Evolutionary conservation across 2,329 filamentous ascomycete species (phyloP).

Genomic region (Ustulina deusta): DNA sequence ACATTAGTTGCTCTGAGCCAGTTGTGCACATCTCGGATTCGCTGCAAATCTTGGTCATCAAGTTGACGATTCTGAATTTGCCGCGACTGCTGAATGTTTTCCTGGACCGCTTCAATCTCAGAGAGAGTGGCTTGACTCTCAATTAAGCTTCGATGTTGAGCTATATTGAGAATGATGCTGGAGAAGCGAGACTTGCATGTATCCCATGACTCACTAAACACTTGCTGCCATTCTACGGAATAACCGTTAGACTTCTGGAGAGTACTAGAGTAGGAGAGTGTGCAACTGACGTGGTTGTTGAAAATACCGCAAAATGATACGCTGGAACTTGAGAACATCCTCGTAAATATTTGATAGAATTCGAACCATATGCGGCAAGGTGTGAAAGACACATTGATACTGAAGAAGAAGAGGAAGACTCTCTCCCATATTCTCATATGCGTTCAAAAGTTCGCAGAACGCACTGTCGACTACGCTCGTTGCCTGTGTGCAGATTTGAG

Average conservation of each 20-base stretch:
- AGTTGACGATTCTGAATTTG: slow-evolving; percentile 12
- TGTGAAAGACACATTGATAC: slow-evolving; percentile 39
- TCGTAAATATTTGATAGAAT: slow-evolving; percentile 39
- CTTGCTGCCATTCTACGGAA: slow-evolving; percentile 46
- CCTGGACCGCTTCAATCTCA: slow-evolving; percentile 35
- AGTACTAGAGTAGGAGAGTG: background rate
- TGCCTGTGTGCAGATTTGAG: background rate
- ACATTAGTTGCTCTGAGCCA: slow-evolving; percentile 34
- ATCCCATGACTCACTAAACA: slow-evolving; percentile 47
- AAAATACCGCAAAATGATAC: slow-evolving; percentile 37
- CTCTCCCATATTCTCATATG: slow-evolving; percentile 40
- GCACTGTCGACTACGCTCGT: slow-evolving; percentile 3
- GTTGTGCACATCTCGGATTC: slow-evolving; percentile 20
- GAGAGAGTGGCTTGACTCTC: slow-evolving; percentile 39
- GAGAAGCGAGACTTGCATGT: slow-evolving; percentile 39
- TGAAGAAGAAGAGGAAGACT: slow-evolving; percentile 40
- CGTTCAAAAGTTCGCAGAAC: slow-evolving; percentile 12
- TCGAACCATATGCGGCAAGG: slow-evolving; percentile 34
- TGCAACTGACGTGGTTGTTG: slow-evolving; percentile 38
- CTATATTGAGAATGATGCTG: slow-evolving; percentile 40
- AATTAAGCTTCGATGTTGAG: slow-evolving; percentile 39
- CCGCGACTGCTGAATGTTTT: slow-evolving; percentile 25
- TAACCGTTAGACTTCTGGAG: background rate
- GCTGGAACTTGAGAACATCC: slow-evolving; percentile 43
- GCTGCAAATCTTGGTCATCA: slow-evolving; percentile 17